phyloP scores from a whole-genome alignment of 164 flowering plant species.

The Liriodendron chinense region DNA sequence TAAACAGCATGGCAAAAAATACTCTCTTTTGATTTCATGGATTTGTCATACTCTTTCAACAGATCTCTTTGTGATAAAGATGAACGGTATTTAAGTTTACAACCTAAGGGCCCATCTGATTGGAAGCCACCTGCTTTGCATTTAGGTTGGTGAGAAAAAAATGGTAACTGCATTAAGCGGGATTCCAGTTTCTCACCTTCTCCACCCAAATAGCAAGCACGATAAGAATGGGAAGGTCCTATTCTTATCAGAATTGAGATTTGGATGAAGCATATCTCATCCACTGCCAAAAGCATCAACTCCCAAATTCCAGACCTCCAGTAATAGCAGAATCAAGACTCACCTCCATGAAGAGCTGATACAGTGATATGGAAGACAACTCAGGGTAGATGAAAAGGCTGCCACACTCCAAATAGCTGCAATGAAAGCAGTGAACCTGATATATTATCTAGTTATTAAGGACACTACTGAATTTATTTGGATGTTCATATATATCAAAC shows the following conservation, averaged over 20 bases:
- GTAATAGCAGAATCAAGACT: conserved; percentile 14
- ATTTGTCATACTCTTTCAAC: background rate
- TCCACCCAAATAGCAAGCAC: background rate
- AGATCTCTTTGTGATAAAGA: conserved; percentile 4
- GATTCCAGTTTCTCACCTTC: background rate
- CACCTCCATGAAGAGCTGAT: conserved; percentile 69
- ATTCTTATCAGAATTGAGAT: too few species aligned
- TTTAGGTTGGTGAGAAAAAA: too few species aligned
- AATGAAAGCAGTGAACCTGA: conserved; percentile 12
- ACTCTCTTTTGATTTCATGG: background rate
- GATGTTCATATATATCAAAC: background rate
- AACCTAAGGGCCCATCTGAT: background rate
- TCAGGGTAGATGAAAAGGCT: conserved; percentile 50
- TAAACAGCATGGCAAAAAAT: background rate
- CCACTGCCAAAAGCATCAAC: background rate
- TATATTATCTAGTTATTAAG: background rate
- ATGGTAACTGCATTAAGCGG: too few species aligned
- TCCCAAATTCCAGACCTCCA: background rate
- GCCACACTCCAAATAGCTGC: conserved; percentile 73
- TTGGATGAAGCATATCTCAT: background rate
- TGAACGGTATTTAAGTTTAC: background rate
- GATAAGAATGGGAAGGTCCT: too few species aligned
- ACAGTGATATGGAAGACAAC: conserved; percentile 38
- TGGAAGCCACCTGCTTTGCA: background rate
- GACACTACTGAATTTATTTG: background rate